Evolutionary conservation across 1,284 basidiomycete species (phyloP), one percentile per base, ranked within the genome.

Genomic region (Schizopora paradoxa): DNA sequence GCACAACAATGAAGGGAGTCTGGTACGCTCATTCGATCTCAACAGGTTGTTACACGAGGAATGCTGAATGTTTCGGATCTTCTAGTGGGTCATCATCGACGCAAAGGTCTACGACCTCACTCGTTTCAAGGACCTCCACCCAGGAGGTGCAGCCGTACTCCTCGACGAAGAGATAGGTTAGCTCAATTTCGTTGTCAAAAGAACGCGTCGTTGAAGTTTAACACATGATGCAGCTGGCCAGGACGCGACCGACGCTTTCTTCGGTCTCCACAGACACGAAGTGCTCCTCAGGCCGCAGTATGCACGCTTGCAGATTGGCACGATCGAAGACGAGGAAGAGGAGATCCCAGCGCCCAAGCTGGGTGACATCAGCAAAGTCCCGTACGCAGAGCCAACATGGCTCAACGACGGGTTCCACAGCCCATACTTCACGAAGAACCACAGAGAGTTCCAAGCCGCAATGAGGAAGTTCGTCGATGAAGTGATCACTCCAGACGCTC

Each of bases 201-300:
- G 7, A 36, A 33, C 28, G 21, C 33, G 23, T 21, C 39, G n/a
- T 35, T 31, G 27, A 28, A 36, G 41, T 39, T 52, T 23, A 19
- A 55, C n/a, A n/a, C n/a, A n/a, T 59, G 41, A 16, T 34, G 34
- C 58, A 82, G 85, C 83, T 48, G 88, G 87, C 4, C 74, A 86
- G 61, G 90, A 94, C 60, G 88, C 86, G 3, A 92, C 91, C 0
- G 86, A 91, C 44, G 79, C 76, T 2, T 93, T 93, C 69, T 93
- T 83, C 58, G 79, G 83, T 36, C 74, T 94, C 35, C 91, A 94
- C 61, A 73, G 86, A 27, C 75, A 80, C 49, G 89, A 92, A 56
- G 76, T 93, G 11, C 76, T 94, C 41, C 67, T 73, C 54, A 79
- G 79, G 53, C 84, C 83, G 6, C 81, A 86, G 60, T 91, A 89